Percentiles rank a stretch among this genome's conserved stretches.
Evolutionary conservation across 1,284 basidiomycete species (phyloP).

Genomic region (Malassezia equina): DNA sequence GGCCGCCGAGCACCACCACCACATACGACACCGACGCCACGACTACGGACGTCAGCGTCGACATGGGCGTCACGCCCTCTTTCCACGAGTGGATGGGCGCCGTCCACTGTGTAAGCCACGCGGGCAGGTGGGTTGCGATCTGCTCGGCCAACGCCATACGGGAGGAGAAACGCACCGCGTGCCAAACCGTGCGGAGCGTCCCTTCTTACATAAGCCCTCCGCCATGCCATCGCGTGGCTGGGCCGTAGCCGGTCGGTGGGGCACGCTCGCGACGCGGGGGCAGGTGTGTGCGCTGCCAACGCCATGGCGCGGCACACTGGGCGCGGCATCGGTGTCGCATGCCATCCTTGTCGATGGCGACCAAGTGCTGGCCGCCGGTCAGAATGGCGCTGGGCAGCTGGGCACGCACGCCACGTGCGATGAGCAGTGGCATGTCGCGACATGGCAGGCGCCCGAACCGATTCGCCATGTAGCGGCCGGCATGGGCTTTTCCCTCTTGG

Average conservation of each 20-base stretch:
- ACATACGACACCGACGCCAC: conserved; percentile 67
- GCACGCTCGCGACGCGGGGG: not conserved
- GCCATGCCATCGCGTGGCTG: not conserved
- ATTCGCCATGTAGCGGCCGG: conserved; percentile 5
- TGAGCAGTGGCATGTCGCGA: not conserved
- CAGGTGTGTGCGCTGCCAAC: not conserved
- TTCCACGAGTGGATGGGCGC: conserved; percentile 23
- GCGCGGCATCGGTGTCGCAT: conserved; percentile 11
- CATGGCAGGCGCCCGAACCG: not conserved
- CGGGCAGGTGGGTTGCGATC: conserved; percentile 1
- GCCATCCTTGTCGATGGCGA: conserved; percentile 1
- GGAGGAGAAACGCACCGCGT: not conserved
- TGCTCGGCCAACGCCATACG: conserved; percentile 7
- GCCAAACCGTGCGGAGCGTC: too few species aligned
- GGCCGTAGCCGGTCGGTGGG: not conserved
- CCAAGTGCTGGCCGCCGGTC: not conserved
- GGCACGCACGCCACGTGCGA: not conserved
- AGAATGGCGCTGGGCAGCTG: conserved; percentile 3
- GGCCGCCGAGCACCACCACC: conserved; percentile 74
- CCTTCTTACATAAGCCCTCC: not conserved
- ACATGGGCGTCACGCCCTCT: conserved; percentile 34
- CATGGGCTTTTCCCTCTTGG: not conserved
- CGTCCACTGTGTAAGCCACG: conserved; percentile 15
- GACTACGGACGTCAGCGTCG: conserved; percentile 26
- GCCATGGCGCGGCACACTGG: not conserved